These are phyloP conservation scores for Raffaelea ambrosiae DNA, from an alignment of 2,329 filamentous ascomycete species.

Conservation along the genomic window DNA sequence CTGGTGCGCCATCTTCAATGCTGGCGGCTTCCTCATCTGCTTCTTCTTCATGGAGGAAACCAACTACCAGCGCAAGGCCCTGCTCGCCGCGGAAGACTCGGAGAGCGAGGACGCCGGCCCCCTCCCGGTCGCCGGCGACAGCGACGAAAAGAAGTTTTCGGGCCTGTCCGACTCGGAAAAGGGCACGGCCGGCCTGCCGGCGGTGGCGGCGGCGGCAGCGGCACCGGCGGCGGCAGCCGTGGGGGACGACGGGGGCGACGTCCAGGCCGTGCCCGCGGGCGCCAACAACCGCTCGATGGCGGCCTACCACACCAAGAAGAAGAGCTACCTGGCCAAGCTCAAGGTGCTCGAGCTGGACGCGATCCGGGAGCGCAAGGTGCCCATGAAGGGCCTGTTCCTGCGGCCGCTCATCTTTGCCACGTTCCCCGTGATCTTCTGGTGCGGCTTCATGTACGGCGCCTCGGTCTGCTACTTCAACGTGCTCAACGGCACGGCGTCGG, in stretches of 20 bases:
- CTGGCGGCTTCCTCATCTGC: slow-evolving; percentile 19
- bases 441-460: slow-evolving; percentile 16
- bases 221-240: no score
- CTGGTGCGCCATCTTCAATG: slow-evolving; percentile 20
- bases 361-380: background rate
- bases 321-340: background rate
- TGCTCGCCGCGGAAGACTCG: no score
- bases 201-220: no score
- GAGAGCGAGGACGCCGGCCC: no score
- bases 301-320: no score
- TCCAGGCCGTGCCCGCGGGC: no score
- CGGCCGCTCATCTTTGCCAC: slow-evolving; percentile 3
- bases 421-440: slow-evolving; percentile 9
- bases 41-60: slow-evolving; percentile 50
- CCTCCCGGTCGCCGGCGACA: no score
- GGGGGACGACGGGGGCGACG: no score
- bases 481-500: slow-evolving; percentile 14
- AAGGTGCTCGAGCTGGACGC: background rate
- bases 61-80: slow-evolving; percentile 26
- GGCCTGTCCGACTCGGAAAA: no score
- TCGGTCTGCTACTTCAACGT: slow-evolving; percentile 17
- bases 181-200: no score
- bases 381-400: slow-evolving; percentile 13
- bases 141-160: no score
- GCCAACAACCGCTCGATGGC: no score